A percentile compares a stretch with the other conserved stretches of the same genome.
These are phyloP conservation scores for Stephania yunnanensis DNA, from an alignment of 164 flowering plant genomes.

Conservation along the genomic window DNA sequence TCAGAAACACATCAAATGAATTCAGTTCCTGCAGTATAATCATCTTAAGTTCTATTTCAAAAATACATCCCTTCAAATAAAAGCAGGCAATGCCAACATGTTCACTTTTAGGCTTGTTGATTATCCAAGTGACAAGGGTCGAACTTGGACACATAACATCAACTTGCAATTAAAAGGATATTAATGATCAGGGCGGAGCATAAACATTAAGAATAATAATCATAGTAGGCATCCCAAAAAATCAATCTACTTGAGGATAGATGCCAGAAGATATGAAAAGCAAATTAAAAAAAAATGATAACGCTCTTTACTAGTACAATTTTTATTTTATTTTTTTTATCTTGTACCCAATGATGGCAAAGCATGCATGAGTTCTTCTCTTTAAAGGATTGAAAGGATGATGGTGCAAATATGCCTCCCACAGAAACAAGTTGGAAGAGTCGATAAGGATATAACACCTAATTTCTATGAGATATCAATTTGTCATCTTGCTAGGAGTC, in stretches of 20 bases:
- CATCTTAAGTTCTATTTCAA: too few relatives aligned
- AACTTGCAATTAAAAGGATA: not conserved
- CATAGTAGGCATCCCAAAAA: not conserved
- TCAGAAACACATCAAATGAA: not conserved
- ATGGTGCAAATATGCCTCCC: not conserved
- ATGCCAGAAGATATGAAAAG: not conserved
- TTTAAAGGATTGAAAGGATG: not conserved
- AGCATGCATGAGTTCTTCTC: not conserved
- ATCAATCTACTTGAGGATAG: not conserved
- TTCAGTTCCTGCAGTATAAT: not conserved
- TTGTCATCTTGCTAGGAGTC: too few relatives aligned
- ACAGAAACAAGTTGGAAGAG: not conserved
- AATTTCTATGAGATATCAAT: too few relatives aligned
- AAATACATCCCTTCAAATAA: not conserved
- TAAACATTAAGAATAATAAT: not conserved
- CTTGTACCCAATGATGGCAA: not conserved
- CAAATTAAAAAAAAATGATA: not conserved
- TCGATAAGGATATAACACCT: not conserved
- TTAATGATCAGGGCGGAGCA: not conserved
- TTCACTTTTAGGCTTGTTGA: not conserved
- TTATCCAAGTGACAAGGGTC: not conserved
- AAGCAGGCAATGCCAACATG: not conserved
- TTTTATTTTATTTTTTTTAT: not conserved
- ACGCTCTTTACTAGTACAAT: not conserved
- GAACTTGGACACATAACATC: not conserved